Evolutionary conservation across 169 alveolate species (phyloP).

Genomic region (Miamiensis avidus): DNA sequence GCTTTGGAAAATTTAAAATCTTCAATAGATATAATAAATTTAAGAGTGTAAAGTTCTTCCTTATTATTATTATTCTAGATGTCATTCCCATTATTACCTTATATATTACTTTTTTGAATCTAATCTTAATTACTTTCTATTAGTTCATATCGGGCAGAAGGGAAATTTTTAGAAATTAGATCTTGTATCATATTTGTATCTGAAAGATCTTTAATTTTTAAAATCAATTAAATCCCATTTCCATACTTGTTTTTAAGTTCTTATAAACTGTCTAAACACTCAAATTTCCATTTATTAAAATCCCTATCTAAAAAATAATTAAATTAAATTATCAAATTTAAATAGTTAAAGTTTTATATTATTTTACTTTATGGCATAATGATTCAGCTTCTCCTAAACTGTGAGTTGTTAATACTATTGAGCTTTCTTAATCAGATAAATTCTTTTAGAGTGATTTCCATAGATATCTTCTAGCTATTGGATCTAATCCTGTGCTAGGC

Average conservation of each 20-base stretch:
- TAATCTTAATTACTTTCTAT: neutral
- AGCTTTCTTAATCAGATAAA: constrained; percentile 17
- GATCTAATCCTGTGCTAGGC: constrained; percentile 47
- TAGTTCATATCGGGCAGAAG: neutral
- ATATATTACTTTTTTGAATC: neutral
- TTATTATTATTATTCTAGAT: too few relatives aligned
- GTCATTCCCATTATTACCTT: too few relatives aligned
- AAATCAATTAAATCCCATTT: neutral
- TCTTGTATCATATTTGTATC: neutral
- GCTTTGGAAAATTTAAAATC: neutral
- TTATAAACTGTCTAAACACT: constrained; percentile 58
- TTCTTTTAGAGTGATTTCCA: constrained; percentile 62
- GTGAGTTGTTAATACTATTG: constrained; percentile 76
- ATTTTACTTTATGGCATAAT: constrained; percentile 59
- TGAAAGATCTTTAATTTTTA: neutral
- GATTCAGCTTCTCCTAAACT: constrained; percentile 82
- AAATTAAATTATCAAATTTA: constrained; percentile 57
- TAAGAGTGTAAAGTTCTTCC: neutral
- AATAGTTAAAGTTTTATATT: too few relatives aligned
- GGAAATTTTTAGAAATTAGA: too few relatives aligned
- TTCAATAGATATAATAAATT: neutral
- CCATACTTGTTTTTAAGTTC: neutral
- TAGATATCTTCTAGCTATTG: constrained; percentile 49
- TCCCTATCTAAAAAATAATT: constrained; percentile 63
- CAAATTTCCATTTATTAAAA: constrained; percentile 68